phyloP scores from a whole-genome alignment of 495 filamentous ascomycete species.

The Clavariopsis aquatica region DNA sequence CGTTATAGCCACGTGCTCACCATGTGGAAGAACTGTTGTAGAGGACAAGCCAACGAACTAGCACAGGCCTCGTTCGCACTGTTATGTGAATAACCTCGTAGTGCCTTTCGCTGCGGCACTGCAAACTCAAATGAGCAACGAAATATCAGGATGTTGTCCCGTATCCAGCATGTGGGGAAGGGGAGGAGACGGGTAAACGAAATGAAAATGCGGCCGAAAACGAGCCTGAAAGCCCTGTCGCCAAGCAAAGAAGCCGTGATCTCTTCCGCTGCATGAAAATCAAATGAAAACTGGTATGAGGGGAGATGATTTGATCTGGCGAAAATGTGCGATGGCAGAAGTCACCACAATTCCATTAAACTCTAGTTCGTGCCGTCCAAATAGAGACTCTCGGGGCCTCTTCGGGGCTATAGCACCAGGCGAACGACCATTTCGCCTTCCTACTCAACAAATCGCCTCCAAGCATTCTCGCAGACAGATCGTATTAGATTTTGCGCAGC shows the following conservation, averaged over 20 bases:
- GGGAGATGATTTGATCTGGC: not conserved
- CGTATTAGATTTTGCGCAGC: too few species aligned
- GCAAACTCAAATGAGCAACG: not conserved
- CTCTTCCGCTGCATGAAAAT: not conserved
- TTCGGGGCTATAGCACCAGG: too few species aligned
- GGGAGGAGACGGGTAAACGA: not conserved
- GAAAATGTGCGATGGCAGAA: not conserved
- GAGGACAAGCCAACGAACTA: not conserved
- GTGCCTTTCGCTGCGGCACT: not conserved
- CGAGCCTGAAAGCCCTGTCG: not conserved
- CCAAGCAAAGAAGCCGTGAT: not conserved
- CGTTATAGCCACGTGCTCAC: not conserved
- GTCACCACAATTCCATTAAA: not conserved
- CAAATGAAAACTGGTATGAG: not conserved
- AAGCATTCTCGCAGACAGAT: too few species aligned
- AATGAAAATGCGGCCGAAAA: not conserved
- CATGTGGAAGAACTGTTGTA: not conserved
- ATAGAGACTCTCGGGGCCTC: too few species aligned
- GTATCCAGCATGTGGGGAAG: not conserved
- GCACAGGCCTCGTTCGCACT: too few species aligned
- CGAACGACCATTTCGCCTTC: too few species aligned
- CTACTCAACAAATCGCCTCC: too few species aligned
- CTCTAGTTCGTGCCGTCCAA: too few species aligned
- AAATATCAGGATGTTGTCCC: not conserved
- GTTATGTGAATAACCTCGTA: too few species aligned